Evolutionary conservation across 495 filamentous ascomycete species (phyloP).

Genomic region (Evernia prunastri): DNA sequence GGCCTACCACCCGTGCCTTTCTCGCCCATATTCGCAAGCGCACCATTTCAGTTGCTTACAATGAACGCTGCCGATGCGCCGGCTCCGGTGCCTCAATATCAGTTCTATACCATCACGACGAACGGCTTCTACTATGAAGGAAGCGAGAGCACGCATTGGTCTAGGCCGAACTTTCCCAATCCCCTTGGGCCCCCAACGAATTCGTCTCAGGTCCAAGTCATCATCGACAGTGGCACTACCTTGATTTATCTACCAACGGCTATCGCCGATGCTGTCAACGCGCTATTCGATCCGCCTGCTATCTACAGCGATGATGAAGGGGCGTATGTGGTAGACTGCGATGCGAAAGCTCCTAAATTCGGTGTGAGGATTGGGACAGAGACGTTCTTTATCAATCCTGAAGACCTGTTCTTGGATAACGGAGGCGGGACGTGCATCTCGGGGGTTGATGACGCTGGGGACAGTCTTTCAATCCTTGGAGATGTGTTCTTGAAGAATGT

Average conservation of each 20-base stretch:
- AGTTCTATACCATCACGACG: constrained; percentile 41
- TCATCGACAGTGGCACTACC: constrained; percentile 41
- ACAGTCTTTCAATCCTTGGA: constrained; percentile 50
- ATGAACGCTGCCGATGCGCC: constrained; percentile 2
- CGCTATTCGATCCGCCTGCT: constrained; percentile 49
- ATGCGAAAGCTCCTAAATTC: constrained; percentile 47
- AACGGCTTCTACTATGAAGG: constrained; percentile 34
- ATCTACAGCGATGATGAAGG: constrained; percentile 39
- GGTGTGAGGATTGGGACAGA: constrained; percentile 45
- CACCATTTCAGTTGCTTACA: constrained; percentile 34
- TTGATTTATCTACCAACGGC: constrained; percentile 36
- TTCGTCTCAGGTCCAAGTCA: constrained; percentile 30
- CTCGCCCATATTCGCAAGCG: constrained; percentile 33
- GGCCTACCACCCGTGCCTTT: constrained; percentile 41
- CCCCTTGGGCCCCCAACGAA: constrained; percentile 22
- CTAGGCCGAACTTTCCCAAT: constrained; percentile 18
- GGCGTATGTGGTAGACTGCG: constrained; percentile 49
- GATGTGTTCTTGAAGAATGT: constrained; percentile 61
- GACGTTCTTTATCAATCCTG: constrained; percentile 47
- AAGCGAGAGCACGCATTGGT: constrained; percentile 16
- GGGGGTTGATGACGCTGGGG: constrained; percentile 36
- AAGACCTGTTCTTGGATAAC: constrained; percentile 47
- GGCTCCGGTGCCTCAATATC: constrained; percentile 24
- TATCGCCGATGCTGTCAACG: constrained; percentile 46
- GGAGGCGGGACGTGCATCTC: constrained; percentile 42